A percentile compares a stretch with the other conserved stretches of the same genome.
Evolutionary conservation across 257 asterid genomes (phyloP).

Genomic region (Linaria vulgaris): DNA sequence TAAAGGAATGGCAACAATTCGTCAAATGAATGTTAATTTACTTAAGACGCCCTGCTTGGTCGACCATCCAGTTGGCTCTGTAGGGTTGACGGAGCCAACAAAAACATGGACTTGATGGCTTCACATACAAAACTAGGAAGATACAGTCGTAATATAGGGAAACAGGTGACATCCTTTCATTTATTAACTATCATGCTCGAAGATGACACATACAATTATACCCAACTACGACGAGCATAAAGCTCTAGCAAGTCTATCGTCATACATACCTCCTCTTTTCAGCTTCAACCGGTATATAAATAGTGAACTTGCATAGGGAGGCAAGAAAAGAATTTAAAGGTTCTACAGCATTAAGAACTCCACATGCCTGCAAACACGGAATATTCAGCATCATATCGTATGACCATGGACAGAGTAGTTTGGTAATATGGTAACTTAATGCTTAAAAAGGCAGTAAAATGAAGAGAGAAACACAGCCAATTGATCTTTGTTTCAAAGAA

Average conservation of each 20-base stretch:
- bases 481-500: neutral
- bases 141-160: constrained; percentile 8
- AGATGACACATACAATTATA: constrained; percentile 18
- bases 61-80: neutral
- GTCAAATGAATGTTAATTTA: neutral
- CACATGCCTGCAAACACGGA: constrained; percentile 73
- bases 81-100: neutral
- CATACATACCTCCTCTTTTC: constrained; percentile 76
- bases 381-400: constrained; percentile 22
- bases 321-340: constrained; percentile 97
- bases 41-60: neutral
- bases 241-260: constrained; percentile 20
- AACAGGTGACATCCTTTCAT: neutral
- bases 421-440: constrained; percentile 20
- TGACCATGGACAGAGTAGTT: constrained; percentile 19
- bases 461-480: constrained; percentile 5
- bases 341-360: constrained; percentile 92
- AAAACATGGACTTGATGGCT: neutral
- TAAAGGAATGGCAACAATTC: neutral
- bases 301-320: constrained; percentile 97
- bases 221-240: constrained; percentile 21
- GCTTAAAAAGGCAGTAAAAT: constrained; percentile 7
- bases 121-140: constrained; percentile 8
- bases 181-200: constrained; percentile 2
- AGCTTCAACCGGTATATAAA: constrained; percentile 72